Evolutionary conservation across 805 yeast species (phyloP).

Genomic region (Komagataella kurtzmanii): DNA sequence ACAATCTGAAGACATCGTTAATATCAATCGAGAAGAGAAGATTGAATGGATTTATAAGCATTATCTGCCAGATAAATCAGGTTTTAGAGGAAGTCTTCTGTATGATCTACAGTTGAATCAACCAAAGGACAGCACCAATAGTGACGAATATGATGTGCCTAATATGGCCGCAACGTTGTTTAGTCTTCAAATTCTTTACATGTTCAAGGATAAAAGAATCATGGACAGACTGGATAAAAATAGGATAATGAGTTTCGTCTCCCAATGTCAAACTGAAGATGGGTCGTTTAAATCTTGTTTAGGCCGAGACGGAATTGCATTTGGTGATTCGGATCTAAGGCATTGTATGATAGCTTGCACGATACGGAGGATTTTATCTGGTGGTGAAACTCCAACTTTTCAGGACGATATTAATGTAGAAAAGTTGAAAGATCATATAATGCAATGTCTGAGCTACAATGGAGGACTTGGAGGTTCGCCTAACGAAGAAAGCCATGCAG

Average conservation of each 20-base stretch:
- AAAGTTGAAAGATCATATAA: constrained; percentile 24
- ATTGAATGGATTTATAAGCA: constrained; percentile 33
- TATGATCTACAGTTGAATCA: constrained; percentile 17
- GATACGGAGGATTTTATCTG: constrained; percentile 37
- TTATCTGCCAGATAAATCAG: constrained; percentile 23
- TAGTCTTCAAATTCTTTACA: constrained; percentile 44
- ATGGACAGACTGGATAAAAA: constrained; percentile 20
- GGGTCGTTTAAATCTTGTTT: constrained; percentile 45
- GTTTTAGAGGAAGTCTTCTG: constrained; percentile 47
- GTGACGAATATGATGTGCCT: constrained; percentile 37
- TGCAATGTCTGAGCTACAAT: constrained; percentile 23
- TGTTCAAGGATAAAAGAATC: constrained; percentile 31
- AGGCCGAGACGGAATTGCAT: constrained; percentile 19
- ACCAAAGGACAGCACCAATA: background rate
- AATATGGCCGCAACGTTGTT: constrained; percentile 68
- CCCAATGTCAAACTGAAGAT: constrained; percentile 42
- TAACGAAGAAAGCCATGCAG: constrained; percentile 66
- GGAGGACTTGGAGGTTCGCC: constrained; percentile 57
- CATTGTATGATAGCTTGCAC: constrained; percentile 63
- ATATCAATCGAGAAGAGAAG: constrained; percentile 16
- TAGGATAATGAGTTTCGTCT: constrained; percentile 39
- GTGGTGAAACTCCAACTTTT: constrained; percentile 11
- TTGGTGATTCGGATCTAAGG: constrained; percentile 60
- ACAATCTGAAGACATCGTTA: constrained; percentile 14
- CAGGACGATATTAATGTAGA: constrained; percentile 27